Percentiles rank a stretch among this genome's conserved stretches.
Conservation (phyloP, 345 rosid species). For the Reutealis trisperma region DNA sequence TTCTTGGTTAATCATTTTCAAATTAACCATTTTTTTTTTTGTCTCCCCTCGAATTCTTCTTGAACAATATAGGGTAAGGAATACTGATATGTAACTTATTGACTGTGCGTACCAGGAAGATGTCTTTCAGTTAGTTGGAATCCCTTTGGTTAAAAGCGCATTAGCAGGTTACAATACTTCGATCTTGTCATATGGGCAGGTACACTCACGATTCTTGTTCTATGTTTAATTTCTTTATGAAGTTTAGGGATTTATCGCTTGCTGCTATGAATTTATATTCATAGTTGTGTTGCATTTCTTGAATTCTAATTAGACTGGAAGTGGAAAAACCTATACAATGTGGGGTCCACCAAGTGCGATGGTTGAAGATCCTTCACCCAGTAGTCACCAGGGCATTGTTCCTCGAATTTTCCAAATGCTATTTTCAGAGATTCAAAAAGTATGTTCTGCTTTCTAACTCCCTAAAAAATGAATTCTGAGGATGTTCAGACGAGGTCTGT, state of each 20-base stretch:
- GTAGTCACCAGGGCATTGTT: slow-evolving; percentile 77
- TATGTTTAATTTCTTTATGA: neutral
- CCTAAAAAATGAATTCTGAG: neutral
- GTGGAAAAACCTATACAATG: slow-evolving; percentile 95
- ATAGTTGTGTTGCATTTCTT: neutral
- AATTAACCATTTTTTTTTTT: neutral
- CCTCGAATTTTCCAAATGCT: slow-evolving; percentile 85
- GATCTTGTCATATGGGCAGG: slow-evolving; percentile 92
- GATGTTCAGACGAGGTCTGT: neutral
- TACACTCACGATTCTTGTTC: slow-evolving; percentile 24
- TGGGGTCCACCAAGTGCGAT: slow-evolving; percentile 98
- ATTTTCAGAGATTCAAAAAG: slow-evolving; percentile 75
- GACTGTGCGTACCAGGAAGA: slow-evolving; percentile 57
- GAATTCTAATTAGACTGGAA: slow-evolving; percentile 65
- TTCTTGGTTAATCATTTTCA: too few species aligned
- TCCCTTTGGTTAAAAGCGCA: slow-evolving; percentile 76
- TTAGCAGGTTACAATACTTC: slow-evolving; percentile 87
- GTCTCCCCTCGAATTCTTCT: neutral
- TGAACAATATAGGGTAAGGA: neutral
- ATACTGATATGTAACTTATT: slow-evolving; percentile 15
- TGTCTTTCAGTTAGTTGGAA: slow-evolving; percentile 71
- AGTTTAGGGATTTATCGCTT: neutral
- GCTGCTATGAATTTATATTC: neutral
- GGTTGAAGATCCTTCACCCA: slow-evolving; percentile 80
- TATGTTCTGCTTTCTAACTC: slow-evolving; percentile 34